phyloP scores from a whole-genome alignment of 2,329 filamentous ascomycete species.

The Aspergillus thermomutatus region DNA sequence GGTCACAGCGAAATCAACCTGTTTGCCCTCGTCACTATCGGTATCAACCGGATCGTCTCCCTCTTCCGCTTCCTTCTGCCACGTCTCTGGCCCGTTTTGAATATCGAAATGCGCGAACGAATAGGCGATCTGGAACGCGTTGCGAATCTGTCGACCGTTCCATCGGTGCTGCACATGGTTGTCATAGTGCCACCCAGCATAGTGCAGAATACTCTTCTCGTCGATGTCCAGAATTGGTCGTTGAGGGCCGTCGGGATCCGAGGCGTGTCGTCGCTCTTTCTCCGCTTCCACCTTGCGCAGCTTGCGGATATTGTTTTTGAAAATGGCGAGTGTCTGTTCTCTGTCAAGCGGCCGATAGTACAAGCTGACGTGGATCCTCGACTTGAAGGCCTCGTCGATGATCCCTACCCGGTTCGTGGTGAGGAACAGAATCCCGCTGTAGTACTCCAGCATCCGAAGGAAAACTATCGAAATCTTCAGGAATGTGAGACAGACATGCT shows the following conservation, averaged over 20 bases:
- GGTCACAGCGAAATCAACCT: too few relatives aligned
- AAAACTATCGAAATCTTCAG: background rate
- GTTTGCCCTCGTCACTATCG: too few relatives aligned
- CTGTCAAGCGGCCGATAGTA: slow-evolving; percentile 4
- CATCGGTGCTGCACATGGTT: background rate
- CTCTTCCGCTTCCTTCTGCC: too few relatives aligned
- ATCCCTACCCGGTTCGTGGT: slow-evolving; percentile 8
- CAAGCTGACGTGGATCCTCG: slow-evolving; percentile 5
- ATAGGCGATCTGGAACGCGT: background rate
- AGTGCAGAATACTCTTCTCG: background rate
- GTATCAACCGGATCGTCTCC: too few relatives aligned
- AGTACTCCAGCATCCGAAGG: slow-evolving; percentile 7
- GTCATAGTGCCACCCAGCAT: background rate
- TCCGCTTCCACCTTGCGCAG: background rate
- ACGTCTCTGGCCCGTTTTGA: background rate
- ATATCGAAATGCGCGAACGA: background rate
- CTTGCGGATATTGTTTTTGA: background rate
- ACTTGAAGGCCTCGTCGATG: slow-evolving; percentile 7
- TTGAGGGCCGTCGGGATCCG: background rate
- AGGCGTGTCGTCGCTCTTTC: background rate
- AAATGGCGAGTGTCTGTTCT: background rate
- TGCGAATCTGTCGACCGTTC: slow-evolving; percentile 1
- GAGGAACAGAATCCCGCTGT: slow-evolving; percentile 6
- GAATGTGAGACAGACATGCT: too few relatives aligned
- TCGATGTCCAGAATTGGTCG: background rate